Percentiles rank a stretch among this genome's conserved stretches.
Evolutionary conservation across 1,284 basidiomycete genomes (phyloP).

Genomic region (Microbotryum lychnidis-dioicae): DNA sequence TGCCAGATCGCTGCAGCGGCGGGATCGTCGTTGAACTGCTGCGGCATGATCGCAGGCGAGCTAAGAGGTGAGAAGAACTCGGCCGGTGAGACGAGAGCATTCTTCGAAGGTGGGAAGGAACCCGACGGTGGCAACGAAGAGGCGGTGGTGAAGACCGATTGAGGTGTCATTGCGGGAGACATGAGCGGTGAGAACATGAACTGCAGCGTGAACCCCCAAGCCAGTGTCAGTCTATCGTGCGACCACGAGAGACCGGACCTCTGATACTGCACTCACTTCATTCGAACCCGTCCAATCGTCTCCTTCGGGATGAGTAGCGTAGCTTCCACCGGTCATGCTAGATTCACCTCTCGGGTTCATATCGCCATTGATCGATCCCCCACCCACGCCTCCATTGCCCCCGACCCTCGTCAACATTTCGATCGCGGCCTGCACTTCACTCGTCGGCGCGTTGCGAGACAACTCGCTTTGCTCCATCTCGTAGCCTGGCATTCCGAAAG

Average conservation of each 20-base stretch:
- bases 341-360: conserved; percentile 6
- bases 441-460: too few relatives aligned
- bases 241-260: neutral
- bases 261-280: conserved; percentile 9
- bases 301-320: conserved; percentile 12
- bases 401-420: neutral
- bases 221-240: neutral
- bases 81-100: conserved; percentile 38
- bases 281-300: conserved; percentile 22
- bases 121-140: conserved; percentile 23
- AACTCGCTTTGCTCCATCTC: neutral
- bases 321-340: conserved; percentile 6
- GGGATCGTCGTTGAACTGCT: conserved; percentile 13
- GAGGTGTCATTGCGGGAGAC: conserved; percentile 38
- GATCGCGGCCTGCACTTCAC: neutral
- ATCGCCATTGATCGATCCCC: neutral
- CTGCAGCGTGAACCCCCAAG: conserved; percentile 6
- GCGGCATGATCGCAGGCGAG: conserved; percentile 50
- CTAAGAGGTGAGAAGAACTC: conserved; percentile 53
- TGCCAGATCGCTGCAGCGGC: conserved; percentile 3
- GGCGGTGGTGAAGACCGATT: conserved; percentile 27
- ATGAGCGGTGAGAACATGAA: conserved; percentile 36
- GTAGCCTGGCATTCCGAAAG: neutral
- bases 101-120: conserved; percentile 33
- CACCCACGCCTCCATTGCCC: neutral